Evolutionary conservation across 768 basidiomycete species (phyloP).

Genomic region (Dendrothele bispora): DNA sequence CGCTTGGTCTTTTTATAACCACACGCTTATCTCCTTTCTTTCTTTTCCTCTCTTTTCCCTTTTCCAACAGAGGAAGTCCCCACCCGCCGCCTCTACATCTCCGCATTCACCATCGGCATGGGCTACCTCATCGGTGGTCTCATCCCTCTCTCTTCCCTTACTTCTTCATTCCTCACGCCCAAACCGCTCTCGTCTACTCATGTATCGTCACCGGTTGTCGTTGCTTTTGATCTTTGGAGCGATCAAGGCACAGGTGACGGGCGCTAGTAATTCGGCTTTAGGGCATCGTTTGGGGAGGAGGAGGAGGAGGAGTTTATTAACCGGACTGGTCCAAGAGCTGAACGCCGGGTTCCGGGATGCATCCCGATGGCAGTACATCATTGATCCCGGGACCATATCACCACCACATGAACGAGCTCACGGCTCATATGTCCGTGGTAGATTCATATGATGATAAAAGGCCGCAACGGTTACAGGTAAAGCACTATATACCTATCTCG

Average conservation of each 20-base stretch:
- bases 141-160: slow-evolving; percentile 90
- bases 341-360: too few species aligned
- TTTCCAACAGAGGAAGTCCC: slow-evolving; percentile 84
- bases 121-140: slow-evolving; percentile 92
- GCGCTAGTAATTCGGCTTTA: slow-evolving; percentile 60
- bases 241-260: slow-evolving; percentile 85
- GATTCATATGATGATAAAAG: too few species aligned
- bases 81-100: slow-evolving; percentile 81
- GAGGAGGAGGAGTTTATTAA: too few species aligned
- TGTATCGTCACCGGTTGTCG: slow-evolving; percentile 77
- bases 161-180: slow-evolving; percentile 78
- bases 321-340: too few species aligned
- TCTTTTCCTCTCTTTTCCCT: background rate
- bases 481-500: too few species aligned
- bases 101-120: slow-evolving; percentile 92
- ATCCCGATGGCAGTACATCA: too few species aligned
- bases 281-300: slow-evolving; percentile 86
- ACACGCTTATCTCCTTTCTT: background rate
- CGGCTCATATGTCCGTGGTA: too few species aligned
- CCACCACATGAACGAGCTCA: too few species aligned
- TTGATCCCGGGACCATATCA: too few species aligned
- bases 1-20: too few species aligned
- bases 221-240: slow-evolving; percentile 88
- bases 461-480: too few species aligned
- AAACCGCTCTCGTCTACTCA: slow-evolving; percentile 68